Base-by-base conservation (phyloP, 441 rosid genomes). In the Hypseocharis bilobata region DNA sequence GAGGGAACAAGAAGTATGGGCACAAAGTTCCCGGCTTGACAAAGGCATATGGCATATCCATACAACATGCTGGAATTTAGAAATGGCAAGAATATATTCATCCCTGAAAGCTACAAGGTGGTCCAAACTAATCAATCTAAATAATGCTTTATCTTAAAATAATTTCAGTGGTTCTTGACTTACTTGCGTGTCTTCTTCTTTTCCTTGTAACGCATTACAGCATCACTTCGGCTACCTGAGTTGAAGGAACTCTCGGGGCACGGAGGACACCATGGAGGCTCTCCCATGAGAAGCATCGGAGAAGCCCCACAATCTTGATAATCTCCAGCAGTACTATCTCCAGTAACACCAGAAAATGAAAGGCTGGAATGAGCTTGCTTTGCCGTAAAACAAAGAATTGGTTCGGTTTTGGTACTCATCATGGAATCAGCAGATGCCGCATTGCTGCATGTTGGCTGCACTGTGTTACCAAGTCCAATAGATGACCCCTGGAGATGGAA, bases 121-220 rank as follows among this genome's bases (percentile, higher is more conserved):
- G 8, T 22, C 56, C 56, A 51, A 51, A 47, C 4, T 19, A 47
- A 36, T 36, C 42, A 36, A 36, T 36, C 8, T 52, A 52, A 22
- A 52, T 23, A 52, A 52, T 52, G 23, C 8, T 52, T 14, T 7
- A 36, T 7, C n/a, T 22, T 23, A 2, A n/a, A 23, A 22, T 11
- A 1, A 52, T 52, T 52, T 52, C 4, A 22, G 58, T 2, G n/a
- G 25, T 4, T 52, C 16, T 52, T 13, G 26, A 83, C 96, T 84
- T 81, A 94, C 99, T 78, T 86, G 74, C 98, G 91, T 13, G 85
- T 82, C 84, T 89, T 94, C 86, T 86, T 94, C 78, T 94, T 94
- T 71, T 94, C 98, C 80, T 84, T 94, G 83, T 94, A 94, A 27
- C 98, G 98, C 96, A 89, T 68, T 60, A 91, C 96, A 13, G 99